These are phyloP conservation scores for Geotrichum siamense DNA, from an alignment of 1,139 yeast species.

Conservation along the genomic window DNA sequence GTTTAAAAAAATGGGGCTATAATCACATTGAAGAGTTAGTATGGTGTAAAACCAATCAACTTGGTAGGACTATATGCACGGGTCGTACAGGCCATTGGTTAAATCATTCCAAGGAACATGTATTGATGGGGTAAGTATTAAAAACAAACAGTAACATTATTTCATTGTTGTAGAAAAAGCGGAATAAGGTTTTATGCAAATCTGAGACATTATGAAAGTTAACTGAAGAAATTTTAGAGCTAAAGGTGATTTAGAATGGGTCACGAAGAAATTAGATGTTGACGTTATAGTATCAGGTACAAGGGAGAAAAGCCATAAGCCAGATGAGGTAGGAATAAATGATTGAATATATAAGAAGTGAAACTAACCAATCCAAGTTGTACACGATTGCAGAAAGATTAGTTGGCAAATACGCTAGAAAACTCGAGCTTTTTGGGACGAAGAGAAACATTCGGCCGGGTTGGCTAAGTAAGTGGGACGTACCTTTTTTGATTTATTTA, in stretches of 20 bases:
- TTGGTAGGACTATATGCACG: constrained; percentile 81
- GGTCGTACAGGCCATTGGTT: constrained; percentile 98
- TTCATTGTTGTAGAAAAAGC: no score
- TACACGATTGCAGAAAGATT: constrained; percentile 81
- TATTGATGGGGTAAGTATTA: constrained; percentile 60
- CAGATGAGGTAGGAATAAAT: constrained; percentile 55
- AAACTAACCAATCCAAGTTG: constrained; percentile 20
- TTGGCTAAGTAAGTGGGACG: constrained; percentile 62
- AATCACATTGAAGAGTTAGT: constrained; percentile 66
- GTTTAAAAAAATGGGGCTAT: constrained; percentile 78
- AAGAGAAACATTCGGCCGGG: constrained; percentile 81
- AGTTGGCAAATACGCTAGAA: constrained; percentile 68
- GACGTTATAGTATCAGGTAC: constrained; percentile 78
- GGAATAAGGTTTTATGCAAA: no score
- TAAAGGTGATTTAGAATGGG: constrained; percentile 76
- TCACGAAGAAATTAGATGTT: constrained; percentile 55
- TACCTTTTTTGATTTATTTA: no score
- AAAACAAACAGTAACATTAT: no score
- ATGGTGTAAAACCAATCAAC: constrained; percentile 87
- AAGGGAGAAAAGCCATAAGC: constrained; percentile 83
- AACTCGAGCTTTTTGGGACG: constrained; percentile 83
- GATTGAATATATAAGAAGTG: background rate
- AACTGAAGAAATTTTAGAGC: constrained; percentile 28
- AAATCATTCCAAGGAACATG: constrained; percentile 89
- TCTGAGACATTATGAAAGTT: background rate